Evolutionary conservation across 1,284 basidiomycete species (phyloP), one percentile per base, ranked within the genome.

Genomic region (Xanthoconium separans): DNA sequence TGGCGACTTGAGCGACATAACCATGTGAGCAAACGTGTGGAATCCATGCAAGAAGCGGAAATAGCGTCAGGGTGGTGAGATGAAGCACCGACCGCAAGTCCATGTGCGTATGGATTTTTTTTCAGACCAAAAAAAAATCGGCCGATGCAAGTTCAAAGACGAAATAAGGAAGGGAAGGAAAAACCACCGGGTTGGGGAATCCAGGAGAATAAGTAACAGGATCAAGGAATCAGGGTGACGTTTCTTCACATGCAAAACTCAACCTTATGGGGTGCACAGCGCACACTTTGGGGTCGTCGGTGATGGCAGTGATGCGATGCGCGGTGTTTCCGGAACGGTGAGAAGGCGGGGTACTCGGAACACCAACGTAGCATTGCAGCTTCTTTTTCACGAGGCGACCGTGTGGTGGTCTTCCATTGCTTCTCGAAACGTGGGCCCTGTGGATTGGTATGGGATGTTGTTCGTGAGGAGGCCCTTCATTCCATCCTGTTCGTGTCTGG

Each of bases 1-100:
- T 78, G 48, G 72, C 72, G 47, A 89, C 68, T 42, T 70, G 61
- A 44, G 70, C 64, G 37, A 89, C 69, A 63, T 77, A 82, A 18
- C 87, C 87, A 58, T 89, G 87, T 4, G 81, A 84, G 18, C 73
- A 70, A 40, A 77, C 82, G 36, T 57, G 69, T 12, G 70, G 61
- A 12, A 63, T 24, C 6, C 40, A 46, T 22, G 44, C 40, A 50
- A 69, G 43, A 20, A 59, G n/a, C 66, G 66, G 12, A 11, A 55
- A n/a, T 64, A 73, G 53, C 33, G 55, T 49, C 70, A 50, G 39
- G 62, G 54, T 37, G 51, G 40, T 9, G 53, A 46, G 41, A 51
- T 12, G n/a, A 43, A 50, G 4, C 8, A n/a, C 9, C n/a, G 36
- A 36, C 2, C 46, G 43, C 9, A 33, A 34, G 18, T 29, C 51